phyloP scores from a whole-genome alignment of 306 rosid genomes.

The Coriaria nepalensis region DNA sequence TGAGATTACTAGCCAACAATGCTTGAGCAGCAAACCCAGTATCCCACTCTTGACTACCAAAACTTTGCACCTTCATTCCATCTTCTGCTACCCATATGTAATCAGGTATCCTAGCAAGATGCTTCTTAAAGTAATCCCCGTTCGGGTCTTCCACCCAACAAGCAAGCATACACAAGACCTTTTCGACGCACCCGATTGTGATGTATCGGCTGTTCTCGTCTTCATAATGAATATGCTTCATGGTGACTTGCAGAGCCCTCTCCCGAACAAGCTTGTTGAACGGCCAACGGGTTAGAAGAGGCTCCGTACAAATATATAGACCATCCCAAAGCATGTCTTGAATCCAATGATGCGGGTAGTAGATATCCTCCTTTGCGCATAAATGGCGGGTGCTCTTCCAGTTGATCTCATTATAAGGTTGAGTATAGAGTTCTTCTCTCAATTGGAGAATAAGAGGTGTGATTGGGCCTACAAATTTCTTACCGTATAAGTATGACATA shows the following conservation, averaged over 20 bases:
- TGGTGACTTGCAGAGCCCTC: constrained; percentile 44
- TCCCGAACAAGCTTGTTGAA: constrained; percentile 40
- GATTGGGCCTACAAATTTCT: constrained; percentile 58
- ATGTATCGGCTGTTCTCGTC: constrained; percentile 59
- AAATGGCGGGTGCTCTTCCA: constrained; percentile 57
- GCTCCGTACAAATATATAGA: constrained; percentile 38
- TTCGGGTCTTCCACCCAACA: constrained; percentile 77
- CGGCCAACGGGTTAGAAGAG: constrained; percentile 67
- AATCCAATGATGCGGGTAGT: constrained; percentile 44
- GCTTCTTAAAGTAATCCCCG: constrained; percentile 54
- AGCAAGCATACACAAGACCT: constrained; percentile 60
- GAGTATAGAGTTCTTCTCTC: constrained; percentile 35
- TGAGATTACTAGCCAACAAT: constrained; percentile 38
- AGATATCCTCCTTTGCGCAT: constrained; percentile 58
- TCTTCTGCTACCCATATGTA: constrained; percentile 66
- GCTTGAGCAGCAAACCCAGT: constrained; percentile 52
- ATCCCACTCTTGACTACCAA: constrained; percentile 71
- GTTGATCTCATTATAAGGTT: constrained; percentile 38
- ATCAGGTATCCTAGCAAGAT: constrained; percentile 60
- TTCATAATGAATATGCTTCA: constrained; percentile 71
- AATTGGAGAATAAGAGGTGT: constrained; percentile 53
- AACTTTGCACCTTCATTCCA: constrained; percentile 72
- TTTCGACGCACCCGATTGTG: constrained; percentile 47
- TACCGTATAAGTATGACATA: constrained; percentile 74
- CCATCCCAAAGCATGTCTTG: constrained; percentile 67